Percentiles rank a stretch among this genome's conserved stretches.
Evolutionary conservation across 768 basidiomycete species (phyloP).

Genomic region (Hericium erinaceus): DNA sequence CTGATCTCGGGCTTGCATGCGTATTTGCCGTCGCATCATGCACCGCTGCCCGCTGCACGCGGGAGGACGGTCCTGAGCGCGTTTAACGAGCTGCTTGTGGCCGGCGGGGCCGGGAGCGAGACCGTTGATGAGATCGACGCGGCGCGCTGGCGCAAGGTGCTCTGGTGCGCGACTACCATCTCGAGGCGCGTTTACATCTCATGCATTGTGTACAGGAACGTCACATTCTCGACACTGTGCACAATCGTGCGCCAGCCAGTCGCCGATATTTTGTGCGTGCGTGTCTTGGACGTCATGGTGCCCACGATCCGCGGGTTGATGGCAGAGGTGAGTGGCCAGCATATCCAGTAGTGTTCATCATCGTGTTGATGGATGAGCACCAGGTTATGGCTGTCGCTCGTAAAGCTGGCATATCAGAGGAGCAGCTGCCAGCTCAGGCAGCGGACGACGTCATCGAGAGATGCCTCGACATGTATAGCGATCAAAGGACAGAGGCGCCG

Average conservation of each 20-base stretch:
- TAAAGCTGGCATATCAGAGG: background rate
- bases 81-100: slow-evolving; percentile 14
- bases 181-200: slow-evolving; percentile 13
- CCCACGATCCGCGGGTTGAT: background rate
- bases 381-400: background rate
- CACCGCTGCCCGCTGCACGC: background rate
- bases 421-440: slow-evolving; percentile 18
- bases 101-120: slow-evolving; percentile 16
- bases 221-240: background rate
- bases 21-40: background rate
- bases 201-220: background rate
- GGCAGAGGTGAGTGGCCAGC: background rate
- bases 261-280: background rate
- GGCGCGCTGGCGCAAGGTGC: slow-evolving; percentile 22
- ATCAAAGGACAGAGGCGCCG: slow-evolving; percentile 14
- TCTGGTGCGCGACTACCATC: slow-evolving; percentile 17
- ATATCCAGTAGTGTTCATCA: background rate
- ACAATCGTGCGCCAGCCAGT: background rate
- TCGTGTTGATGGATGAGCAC: no score
- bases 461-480: slow-evolving; percentile 5
- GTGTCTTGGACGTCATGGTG: background rate
- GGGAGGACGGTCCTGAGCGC: slow-evolving; percentile 9
- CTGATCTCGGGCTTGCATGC: slow-evolving; percentile 21
- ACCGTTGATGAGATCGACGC: slow-evolving; percentile 19
- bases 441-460: slow-evolving; percentile 16